Base-by-base conservation (phyloP, 73 alveolate species). In the Paramecium tetraurelia region DNA sequence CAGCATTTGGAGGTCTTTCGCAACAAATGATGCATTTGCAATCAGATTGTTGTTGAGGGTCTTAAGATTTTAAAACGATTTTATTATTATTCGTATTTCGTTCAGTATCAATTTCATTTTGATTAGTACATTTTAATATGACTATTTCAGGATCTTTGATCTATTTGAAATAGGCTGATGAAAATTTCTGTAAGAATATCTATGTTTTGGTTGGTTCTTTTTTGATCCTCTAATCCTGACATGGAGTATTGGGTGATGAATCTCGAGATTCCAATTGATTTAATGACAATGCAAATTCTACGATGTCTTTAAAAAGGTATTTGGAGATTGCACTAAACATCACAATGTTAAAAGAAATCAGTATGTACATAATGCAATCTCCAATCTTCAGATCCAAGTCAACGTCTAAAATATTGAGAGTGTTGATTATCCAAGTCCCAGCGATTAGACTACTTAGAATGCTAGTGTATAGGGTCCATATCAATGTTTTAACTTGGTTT, bases 1-100 rank as follows among this genome's bases (percentile, higher is more conserved):
- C 93, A n/a, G 93, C 58, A 36, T 86, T 63, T 0, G 93, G 59
- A 20, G 70, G 29, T 22, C 41, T 86, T 36, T 86, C 93, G 63
- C 71, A 86, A 35, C 93, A 86, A 38, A 86, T 68, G 5, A 86
- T 58, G 24, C 93, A 86, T 75, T 75, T 38, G 5, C 4, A 4
- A 75, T 75, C n/a, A 5, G 43, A 75, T 75, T 63, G 31, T 27
- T 31, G 24, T 63, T 63, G 14, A 63, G 24, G 24, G 14, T 63
- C 84, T 53, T 16, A 53, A 18, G 35, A 53, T 63, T 63, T 63
- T 20, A 27, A 12, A 4, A 63, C 9, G 7, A 9, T 63, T 63
- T 24, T 63, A 31, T 63, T 63, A 31, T 63, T 27, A 31, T 33
- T 63, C 3, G 50, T 31, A 31, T 31, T 33, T 9, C 84, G 18